phyloP scores from a whole-genome alignment of 192 early-diverging fungal genomes.

The Coemansia sp. region DNA sequence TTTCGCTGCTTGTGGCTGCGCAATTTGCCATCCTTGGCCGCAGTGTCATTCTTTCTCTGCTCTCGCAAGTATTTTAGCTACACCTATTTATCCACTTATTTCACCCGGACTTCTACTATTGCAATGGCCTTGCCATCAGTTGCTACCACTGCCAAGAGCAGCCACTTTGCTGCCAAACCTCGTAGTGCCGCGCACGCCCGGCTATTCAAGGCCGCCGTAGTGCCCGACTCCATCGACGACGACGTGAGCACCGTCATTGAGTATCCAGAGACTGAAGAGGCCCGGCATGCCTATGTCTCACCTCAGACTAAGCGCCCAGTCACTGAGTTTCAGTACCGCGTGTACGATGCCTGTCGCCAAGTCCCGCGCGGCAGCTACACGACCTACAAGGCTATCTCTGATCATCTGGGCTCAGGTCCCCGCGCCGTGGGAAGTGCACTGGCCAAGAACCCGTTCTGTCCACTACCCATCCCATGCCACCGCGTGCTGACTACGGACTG shows the following conservation, averaged over 20 bases:
- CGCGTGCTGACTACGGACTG: slow-evolving; percentile 65
- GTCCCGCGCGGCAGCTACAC: slow-evolving; percentile 66
- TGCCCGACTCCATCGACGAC: slow-evolving; percentile 49
- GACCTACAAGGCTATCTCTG: slow-evolving; percentile 69
- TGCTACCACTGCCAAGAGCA: slow-evolving; percentile 18
- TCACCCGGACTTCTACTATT: neutral
- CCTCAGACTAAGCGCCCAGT: slow-evolving; percentile 61
- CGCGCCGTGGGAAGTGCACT: slow-evolving; percentile 73
- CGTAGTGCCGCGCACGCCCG: slow-evolving; percentile 34
- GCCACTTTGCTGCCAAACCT: slow-evolving; percentile 31
- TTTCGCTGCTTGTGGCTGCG: neutral
- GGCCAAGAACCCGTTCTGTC: slow-evolving; percentile 69
- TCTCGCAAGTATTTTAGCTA: neutral
- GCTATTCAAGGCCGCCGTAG: slow-evolving; percentile 34
- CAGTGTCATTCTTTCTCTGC: neutral
- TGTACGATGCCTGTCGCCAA: slow-evolving; percentile 71
- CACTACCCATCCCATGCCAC: slow-evolving; percentile 73
- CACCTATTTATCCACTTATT: neutral
- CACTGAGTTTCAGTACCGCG: slow-evolving; percentile 72
- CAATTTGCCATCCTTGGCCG: neutral
- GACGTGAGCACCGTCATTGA: slow-evolving; percentile 48
- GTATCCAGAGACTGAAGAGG: slow-evolving; percentile 55
- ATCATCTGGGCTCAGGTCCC: slow-evolving; percentile 62
- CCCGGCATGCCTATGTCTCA: slow-evolving; percentile 58
- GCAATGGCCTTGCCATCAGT: neutral